Evolutionary conservation across 2,329 filamentous ascomycete species (phyloP), one percentile per base, ranked within the genome.

Genomic region (Colletotrichum spaethianum): DNA sequence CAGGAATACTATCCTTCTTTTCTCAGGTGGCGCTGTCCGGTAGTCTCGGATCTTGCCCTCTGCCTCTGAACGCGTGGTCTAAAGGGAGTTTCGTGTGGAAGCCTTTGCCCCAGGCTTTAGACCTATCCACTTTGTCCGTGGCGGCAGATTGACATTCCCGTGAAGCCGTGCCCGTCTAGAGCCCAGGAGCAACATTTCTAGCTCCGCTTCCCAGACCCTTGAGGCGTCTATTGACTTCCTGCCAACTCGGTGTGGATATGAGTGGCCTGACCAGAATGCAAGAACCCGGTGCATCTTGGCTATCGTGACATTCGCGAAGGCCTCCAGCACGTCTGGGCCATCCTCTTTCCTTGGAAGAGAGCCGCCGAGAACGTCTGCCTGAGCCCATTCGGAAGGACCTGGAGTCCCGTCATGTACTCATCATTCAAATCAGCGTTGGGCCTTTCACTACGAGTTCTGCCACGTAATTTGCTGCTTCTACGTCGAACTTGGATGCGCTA

Each of bases 41-140:
- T 63, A 70, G 60, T 68, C 60, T 74, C 72, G 72, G 69, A 57
- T 73, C 69, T 59, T 73, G 70, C 59, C 63, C 57, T 56, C 46
- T 23, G 36, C 63, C 52, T 52, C 46, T n/a, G 40, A 36, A 69
- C 55, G 55, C 64, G 60, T 73, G n/a, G 46, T 31, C 26, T 16
- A 31, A 23, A 23, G 40, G 40, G 33, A 33, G 36, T 28, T 63
- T 23, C 26, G 23, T 31, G 42, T 40, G n/a, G 31, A 20, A 53
- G n/a, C 31, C 14, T 8, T 44, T 50, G n/a, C 46, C n/a, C 61
- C 46, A n/a, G 33, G n/a, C 23, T 57, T 57, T 40, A 71, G 46
- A 61, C 50, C 33, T 23, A 57, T 61, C 42, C 59, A 56, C 66
- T 36, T 40, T 48, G 63, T 48, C n/a, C 42, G 69, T 57, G 60